These are phyloP conservation scores for Lepiota brunneoincarnata DNA, from an alignment of 768 basidiomycete species.

Conservation along the genomic window DNA sequence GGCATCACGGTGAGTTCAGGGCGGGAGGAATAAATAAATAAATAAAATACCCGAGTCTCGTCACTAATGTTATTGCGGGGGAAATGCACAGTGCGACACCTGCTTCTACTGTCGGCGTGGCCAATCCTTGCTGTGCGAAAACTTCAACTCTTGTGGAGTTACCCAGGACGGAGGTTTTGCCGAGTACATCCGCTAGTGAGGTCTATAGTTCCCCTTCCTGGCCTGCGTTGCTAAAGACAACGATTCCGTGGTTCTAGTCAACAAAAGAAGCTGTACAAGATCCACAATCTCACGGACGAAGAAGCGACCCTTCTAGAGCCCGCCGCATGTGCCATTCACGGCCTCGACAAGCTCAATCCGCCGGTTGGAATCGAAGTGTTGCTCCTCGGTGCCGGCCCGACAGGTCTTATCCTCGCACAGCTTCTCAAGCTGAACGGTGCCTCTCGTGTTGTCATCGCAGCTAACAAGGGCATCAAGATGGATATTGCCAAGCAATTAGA, in stretches of 20 bases:
- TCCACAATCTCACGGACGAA: conserved; percentile 83
- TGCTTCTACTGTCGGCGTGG: conserved; percentile 90
- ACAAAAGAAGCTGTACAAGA: conserved; percentile 80
- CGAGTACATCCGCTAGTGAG: conserved; percentile 84
- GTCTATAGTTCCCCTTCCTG: conserved; percentile 11
- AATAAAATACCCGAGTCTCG: background rate
- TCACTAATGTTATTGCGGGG: conserved; percentile 1
- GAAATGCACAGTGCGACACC: conserved; percentile 57
- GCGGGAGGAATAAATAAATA: background rate
- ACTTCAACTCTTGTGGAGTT: conserved; percentile 80
- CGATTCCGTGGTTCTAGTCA: conserved; percentile 22
- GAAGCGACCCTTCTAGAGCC: conserved; percentile 89
- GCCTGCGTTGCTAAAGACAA: background rate
- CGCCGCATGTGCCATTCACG: conserved; percentile 89
- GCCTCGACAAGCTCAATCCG: conserved; percentile 82
- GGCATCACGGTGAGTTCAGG: conserved; percentile 50
- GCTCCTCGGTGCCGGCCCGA: conserved; percentile 87
- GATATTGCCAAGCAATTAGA: conserved; percentile 78
- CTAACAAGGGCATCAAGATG: conserved; percentile 91
- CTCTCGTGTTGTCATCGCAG: conserved; percentile 74
- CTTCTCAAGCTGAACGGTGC: conserved; percentile 87
- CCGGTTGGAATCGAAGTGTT: conserved; percentile 84
- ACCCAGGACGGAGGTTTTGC: conserved; percentile 85
- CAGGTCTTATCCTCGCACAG: conserved; percentile 86
- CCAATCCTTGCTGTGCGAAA: conserved; percentile 79